Percentiles rank a stretch among this genome's conserved stretches.
Evolutionary conservation across 768 basidiomycete species (phyloP).

Genomic region (Boletus insuetus): DNA sequence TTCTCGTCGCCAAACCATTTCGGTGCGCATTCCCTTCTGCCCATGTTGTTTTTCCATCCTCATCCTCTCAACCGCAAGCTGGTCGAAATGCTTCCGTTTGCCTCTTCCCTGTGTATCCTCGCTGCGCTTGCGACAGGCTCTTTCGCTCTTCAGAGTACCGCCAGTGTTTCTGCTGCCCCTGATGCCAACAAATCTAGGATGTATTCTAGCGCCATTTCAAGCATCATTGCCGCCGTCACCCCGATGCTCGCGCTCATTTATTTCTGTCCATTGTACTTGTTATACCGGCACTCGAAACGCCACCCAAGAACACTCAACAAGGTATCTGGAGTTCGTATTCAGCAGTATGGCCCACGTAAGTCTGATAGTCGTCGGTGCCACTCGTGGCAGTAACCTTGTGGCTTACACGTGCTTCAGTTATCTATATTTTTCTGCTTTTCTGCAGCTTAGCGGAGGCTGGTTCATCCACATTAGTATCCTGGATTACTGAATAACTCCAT

Average conservation of each 20-base stretch:
- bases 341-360: constrained; percentile 54
- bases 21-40: constrained; percentile 24
- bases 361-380: constrained; percentile 3
- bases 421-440: constrained; percentile 51
- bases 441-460: constrained; percentile 47
- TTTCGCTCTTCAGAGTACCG: constrained; percentile 26
- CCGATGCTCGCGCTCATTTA: constrained; percentile 43
- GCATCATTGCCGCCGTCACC: constrained; percentile 34
- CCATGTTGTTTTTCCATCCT: constrained; percentile 13
- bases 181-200: constrained; percentile 30
- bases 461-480: neutral
- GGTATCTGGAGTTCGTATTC: constrained; percentile 42
- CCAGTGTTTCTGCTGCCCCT: constrained; percentile 10
- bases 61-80: constrained; percentile 25
- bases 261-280: constrained; percentile 49
- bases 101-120: constrained; percentile 33
- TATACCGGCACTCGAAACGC: constrained; percentile 43
- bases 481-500: constrained; percentile 1
- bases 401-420: constrained; percentile 34
- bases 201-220: constrained; percentile 36
- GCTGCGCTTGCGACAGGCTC: constrained; percentile 34
- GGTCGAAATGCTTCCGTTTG: constrained; percentile 38
- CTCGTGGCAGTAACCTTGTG: constrained; percentile 11
- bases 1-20: constrained; percentile 27
- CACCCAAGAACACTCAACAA: constrained; percentile 52